These are phyloP conservation scores for Chlamydomonas incerta DNA, from an alignment of 139 green algal genomes.

Conservation along the genomic window DNA sequence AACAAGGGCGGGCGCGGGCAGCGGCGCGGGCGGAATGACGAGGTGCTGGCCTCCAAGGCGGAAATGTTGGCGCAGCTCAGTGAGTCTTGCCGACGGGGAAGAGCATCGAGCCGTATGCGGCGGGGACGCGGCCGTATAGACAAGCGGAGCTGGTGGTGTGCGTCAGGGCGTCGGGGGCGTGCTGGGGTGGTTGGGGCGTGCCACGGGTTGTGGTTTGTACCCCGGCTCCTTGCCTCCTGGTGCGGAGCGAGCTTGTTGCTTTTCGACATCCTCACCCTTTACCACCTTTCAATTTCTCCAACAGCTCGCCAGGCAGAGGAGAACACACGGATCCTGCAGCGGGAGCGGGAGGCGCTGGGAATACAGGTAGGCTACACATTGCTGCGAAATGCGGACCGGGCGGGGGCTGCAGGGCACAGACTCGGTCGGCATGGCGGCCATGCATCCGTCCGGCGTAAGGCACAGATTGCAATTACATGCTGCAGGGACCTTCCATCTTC, in stretches of 20 bases:
- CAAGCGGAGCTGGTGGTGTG: too few species aligned
- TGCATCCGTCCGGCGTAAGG: too few species aligned
- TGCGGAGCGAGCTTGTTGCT: background rate
- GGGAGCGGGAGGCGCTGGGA: conserved; percentile 46
- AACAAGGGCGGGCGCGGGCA: background rate
- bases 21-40: background rate
- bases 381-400: too few species aligned
- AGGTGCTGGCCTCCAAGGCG: conserved; percentile 10
- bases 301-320: conserved; percentile 57
- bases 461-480: too few species aligned
- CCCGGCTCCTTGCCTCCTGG: too few species aligned
- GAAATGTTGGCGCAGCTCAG: conserved; percentile 48
- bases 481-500: too few species aligned
- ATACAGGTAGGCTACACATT: conserved; percentile 35
- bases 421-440: too few species aligned
- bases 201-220: too few species aligned
- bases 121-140: background rate
- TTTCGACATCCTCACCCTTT: background rate
- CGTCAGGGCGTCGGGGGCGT: too few species aligned
- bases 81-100: background rate
- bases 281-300: background rate
- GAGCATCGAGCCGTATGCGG: background rate
- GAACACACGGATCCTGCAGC: conserved; percentile 55
- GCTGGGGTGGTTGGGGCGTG: too few species aligned
- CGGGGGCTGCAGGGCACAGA: too few species aligned